Evolutionary conservation across 805 yeast species (phyloP), one percentile per base, ranked within the genome.

Genomic region (Middelhovenomyces tepae): DNA sequence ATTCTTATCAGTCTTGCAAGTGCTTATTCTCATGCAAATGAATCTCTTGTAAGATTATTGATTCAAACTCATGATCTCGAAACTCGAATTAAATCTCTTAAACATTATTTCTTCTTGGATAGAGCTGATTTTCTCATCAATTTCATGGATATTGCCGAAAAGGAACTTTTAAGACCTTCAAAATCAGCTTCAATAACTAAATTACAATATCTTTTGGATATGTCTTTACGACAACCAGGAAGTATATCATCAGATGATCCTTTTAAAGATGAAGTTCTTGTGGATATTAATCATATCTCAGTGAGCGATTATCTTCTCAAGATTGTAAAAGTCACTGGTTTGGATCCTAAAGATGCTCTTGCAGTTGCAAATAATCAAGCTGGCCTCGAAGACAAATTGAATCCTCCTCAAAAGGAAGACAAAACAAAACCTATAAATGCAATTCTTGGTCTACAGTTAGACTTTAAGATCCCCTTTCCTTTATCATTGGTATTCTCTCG

Each of bases 401-500:
- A n/a, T n/a, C n/a, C n/a, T n/a, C n/a, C n/a, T n/a, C n/a, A n/a
- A n/a, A n/a, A n/a, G n/a, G n/a, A n/a, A n/a, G n/a, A n/a, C n/a
- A 16, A 16, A 22, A 8, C 35, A n/a, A 37, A 25, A 17, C 18
- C 22, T 8, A 31, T 53, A 17, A 42, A 46, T 3, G 64, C 60
- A 3, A 33, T 47, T 6, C 54, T 54, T 34, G 60, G 59, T 0
- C 30, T 63, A 21, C 60, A 59, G 39, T 47, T 64, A 16, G 63
- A 61, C 27, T 55, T 60, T 37, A 41, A 41, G 22, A 51, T 87
- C 15, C 95, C 96, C 3, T 91, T 84, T 51, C 99, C 99, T 0
- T 57, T 85, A 31, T 85, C 85, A 47, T 62, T 89, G 16, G 64
- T 91, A 1, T 59, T 85, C 1, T 74, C 81, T 11, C 71, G 76